A percentile compares a stretch with the other conserved stretches of the same genome.
Conservation (phyloP, 2,329 filamentous ascomycete genomes). For the Akanthomyces dipterigenus region DNA sequence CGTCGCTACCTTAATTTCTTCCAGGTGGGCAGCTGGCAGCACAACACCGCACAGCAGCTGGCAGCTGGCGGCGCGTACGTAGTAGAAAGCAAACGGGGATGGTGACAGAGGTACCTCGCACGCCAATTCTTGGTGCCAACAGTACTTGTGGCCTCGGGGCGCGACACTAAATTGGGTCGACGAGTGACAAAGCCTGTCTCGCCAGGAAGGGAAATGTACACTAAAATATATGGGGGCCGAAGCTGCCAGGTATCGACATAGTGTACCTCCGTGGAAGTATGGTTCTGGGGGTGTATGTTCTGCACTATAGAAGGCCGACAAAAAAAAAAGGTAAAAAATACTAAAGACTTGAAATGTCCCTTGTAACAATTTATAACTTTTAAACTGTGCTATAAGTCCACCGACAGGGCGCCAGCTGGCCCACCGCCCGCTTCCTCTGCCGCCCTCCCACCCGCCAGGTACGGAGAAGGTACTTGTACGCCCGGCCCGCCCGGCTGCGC, state of each 20-base stretch:
- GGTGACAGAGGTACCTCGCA: not conserved
- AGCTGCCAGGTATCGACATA: not conserved
- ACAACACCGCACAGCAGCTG: not conserved
- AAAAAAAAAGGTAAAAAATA: not conserved
- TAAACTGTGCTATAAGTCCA: not conserved
- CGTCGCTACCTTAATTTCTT: not conserved
- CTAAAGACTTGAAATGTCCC: no score
- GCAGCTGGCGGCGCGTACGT: slow-evolving; percentile 1
- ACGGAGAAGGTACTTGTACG: not conserved
- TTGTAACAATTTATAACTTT: accelerated
- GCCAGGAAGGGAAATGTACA: slow-evolving; percentile 9
- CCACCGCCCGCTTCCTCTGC: not conserved
- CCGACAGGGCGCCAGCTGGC: not conserved
- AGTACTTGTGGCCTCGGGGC: not conserved
- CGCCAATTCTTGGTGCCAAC: not conserved
- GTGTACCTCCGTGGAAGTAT: not conserved
- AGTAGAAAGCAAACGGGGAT: not conserved
- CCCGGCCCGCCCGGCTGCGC: slow-evolving; percentile 9
- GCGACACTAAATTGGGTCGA: not conserved
- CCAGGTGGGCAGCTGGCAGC: not conserved
- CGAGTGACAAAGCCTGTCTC: slow-evolving; percentile 3
- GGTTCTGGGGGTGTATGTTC: not conserved
- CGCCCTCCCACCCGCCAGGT: not conserved
- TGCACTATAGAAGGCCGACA: not conserved
- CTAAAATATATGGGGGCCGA: slow-evolving; percentile 7